A percentile compares a stretch with the other conserved stretches of the same genome.
Conservation (phyloP, 768 basidiomycete genomes). For the Lactifluus piperatus region DNA sequence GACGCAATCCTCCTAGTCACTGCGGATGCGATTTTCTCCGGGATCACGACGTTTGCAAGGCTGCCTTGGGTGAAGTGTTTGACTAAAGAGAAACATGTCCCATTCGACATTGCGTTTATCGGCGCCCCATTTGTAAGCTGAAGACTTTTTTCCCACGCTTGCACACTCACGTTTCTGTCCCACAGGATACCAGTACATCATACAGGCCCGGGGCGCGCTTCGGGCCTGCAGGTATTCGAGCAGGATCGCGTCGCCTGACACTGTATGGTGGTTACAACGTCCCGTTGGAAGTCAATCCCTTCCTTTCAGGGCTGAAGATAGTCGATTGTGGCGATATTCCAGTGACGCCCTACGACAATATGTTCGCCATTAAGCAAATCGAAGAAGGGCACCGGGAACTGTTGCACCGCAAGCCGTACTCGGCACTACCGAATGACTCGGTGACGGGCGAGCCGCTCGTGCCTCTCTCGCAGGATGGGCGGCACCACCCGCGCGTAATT, state of each 20-base stretch:
- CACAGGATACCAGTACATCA: constrained; percentile 61
- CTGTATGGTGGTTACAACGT: constrained; percentile 76
- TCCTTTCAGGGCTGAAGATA: constrained; percentile 54
- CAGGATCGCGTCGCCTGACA: constrained; percentile 66
- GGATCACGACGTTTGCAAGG: constrained; percentile 79
- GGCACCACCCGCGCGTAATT: constrained; percentile 68
- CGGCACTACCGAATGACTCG: constrained; percentile 54
- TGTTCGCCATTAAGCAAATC: constrained; percentile 64
- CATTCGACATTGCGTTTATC: constrained; percentile 76
- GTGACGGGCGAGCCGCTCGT: constrained; percentile 46
- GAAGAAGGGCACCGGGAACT: constrained; percentile 63
- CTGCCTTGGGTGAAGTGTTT: constrained; percentile 81
- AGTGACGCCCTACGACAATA: constrained; percentile 72
- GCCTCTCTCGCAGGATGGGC: constrained; percentile 60
- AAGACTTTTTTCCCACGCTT: too few species aligned
- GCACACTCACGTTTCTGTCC: background rate
- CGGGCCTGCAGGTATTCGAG: constrained; percentile 76
- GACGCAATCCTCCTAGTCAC: constrained; percentile 39
- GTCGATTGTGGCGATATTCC: constrained; percentile 77
- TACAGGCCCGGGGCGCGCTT: constrained; percentile 82
- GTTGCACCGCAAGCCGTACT: constrained; percentile 53
- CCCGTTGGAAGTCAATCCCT: constrained; percentile 64
- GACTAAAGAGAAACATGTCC: constrained; percentile 43
- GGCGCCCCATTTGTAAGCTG: constrained; percentile 66
- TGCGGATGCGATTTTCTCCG: constrained; percentile 72